These are phyloP conservation scores for Rhizopogon sp. DNA, from an alignment of 768 basidiomycete genomes.

Conservation along the genomic window DNA sequence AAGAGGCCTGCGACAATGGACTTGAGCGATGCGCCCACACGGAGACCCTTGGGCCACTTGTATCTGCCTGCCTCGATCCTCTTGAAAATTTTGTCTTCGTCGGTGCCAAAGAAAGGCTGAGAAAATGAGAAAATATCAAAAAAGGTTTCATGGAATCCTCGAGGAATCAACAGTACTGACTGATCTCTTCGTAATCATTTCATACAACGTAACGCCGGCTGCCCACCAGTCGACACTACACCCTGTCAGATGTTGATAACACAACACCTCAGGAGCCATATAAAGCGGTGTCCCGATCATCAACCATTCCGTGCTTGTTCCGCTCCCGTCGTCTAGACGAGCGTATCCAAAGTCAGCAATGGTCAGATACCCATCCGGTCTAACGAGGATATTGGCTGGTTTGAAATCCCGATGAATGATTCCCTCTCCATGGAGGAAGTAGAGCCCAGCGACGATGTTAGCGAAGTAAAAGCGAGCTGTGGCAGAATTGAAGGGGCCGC, in stretches of 20 bases:
- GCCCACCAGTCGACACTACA: conserved; percentile 52
- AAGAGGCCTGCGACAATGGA: conserved; percentile 40
- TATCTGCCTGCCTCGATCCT: conserved; percentile 21
- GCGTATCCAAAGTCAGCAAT: conserved; percentile 50
- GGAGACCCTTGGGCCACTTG: conserved; percentile 34
- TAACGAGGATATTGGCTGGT: conserved; percentile 53
- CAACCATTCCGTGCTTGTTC: conserved; percentile 22
- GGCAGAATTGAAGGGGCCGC: conserved; percentile 26
- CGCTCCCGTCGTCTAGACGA: conserved; percentile 13
- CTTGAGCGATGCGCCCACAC: conserved; percentile 36
- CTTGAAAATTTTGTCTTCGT: conserved; percentile 20
- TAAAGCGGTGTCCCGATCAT: conserved; percentile 42
- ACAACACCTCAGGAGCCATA: conserved; percentile 44
- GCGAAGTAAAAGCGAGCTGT: conserved; percentile 47
- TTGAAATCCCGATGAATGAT: conserved; percentile 54
- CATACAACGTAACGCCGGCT: conserved; percentile 44
- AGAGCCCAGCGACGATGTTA: conserved; percentile 47
- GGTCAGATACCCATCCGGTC: conserved; percentile 49
- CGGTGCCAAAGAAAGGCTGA: conserved; percentile 11
- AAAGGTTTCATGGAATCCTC: not conserved
- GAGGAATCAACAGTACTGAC: conserved; percentile 16
- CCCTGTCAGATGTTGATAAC: conserved; percentile 18
- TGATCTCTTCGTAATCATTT: conserved; percentile 41
- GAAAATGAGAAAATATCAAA: not conserved
- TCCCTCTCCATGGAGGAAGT: conserved; percentile 39